Evolutionary conservation across 495 filamentous ascomycete species (phyloP).

Genomic region (Trichoderma orchidacearum): DNA sequence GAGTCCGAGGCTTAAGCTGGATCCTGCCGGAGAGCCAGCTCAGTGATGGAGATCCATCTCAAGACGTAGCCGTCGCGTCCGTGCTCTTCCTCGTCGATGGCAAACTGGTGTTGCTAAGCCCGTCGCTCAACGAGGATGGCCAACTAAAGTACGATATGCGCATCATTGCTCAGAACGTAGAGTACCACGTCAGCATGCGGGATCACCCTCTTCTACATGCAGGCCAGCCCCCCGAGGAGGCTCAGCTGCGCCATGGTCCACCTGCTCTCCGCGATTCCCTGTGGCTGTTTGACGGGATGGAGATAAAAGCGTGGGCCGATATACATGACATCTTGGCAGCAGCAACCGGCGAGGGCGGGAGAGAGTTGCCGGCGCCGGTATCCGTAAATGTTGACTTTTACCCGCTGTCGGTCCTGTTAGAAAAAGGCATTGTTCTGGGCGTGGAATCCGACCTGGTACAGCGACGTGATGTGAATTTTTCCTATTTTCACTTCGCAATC

Average conservation of each 20-base stretch:
- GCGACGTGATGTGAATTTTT: conserved; percentile 76
- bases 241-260: background rate
- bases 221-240: conserved; percentile 11
- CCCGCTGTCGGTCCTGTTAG: conserved; percentile 71
- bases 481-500: conserved; percentile 71
- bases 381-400: conserved; percentile 74
- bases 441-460: conserved; percentile 88
- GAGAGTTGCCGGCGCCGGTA: conserved; percentile 50
- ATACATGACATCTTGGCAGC: conserved; percentile 72
- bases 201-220: conserved; percentile 49
- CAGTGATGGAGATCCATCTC: conserved; percentile 81
- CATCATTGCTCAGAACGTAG: conserved; percentile 85
- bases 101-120: conserved; percentile 85
- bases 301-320: conserved; percentile 77
- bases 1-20: conserved; percentile 92
- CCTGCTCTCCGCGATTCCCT: conserved; percentile 65
- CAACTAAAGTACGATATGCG: conserved; percentile 97
- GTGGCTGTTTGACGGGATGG: conserved; percentile 83
- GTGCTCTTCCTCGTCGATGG: conserved; percentile 92
- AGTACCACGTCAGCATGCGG: conserved; percentile 85
- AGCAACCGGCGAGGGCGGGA: conserved; percentile 40
- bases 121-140: conserved; percentile 59
- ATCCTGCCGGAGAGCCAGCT: conserved; percentile 86
- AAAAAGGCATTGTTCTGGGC: conserved; percentile 78
- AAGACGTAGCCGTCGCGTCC: conserved; percentile 88